These are phyloP conservation scores for Drechslerella dactyloides DNA, from an alignment of 2,329 filamentous ascomycete species.

Conservation along the genomic window DNA sequence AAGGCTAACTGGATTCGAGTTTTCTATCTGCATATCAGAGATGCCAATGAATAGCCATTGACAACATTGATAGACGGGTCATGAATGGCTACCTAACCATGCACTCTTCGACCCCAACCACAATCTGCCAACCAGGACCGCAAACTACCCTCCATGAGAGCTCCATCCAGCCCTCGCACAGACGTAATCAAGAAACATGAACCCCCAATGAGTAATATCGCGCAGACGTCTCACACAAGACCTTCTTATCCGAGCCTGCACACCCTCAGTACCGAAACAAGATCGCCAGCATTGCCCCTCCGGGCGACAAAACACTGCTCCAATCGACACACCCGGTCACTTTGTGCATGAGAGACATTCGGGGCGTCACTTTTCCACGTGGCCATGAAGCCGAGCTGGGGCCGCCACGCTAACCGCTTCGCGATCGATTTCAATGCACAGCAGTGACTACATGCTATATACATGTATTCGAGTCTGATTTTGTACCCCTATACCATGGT, in stretches of 20 bases:
- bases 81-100: not conserved
- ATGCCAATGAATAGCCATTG: not conserved
- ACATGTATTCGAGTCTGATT: too few species aligned
- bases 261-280: slow-evolving; percentile 36
- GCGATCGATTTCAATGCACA: not conserved
- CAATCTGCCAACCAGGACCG: not conserved
- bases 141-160: not conserved
- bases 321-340: not conserved
- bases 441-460: too few species aligned
- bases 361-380: slow-evolving; percentile 1
- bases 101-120: not conserved
- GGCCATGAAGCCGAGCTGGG: not conserved
- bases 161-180: not conserved
- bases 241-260: slow-evolving; percentile 7
- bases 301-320: not conserved
- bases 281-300: slow-evolving; percentile 16
- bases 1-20: not conserved
- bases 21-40: not conserved
- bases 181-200: not conserved
- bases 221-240: not conserved
- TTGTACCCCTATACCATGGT: too few species aligned
- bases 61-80: not conserved
- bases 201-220: not conserved
- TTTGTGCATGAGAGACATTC: not conserved
- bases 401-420: not conserved